These are phyloP conservation scores for Fusarium coicis DNA, from an alignment of 2,329 filamentous ascomycete genomes.

Conservation along the genomic window DNA sequence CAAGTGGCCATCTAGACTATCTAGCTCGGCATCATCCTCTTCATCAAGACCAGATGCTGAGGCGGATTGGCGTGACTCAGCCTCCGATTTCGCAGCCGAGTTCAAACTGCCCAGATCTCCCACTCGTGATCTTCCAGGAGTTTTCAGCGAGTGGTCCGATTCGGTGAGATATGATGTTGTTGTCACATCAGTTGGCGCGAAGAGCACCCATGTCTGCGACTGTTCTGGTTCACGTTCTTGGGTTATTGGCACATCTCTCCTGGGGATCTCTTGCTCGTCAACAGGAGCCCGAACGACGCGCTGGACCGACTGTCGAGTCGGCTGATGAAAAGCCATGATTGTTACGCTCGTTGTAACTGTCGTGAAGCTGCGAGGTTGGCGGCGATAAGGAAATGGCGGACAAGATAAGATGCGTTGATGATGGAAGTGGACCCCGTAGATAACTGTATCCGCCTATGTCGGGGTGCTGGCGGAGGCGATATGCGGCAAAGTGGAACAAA, in stretches of 20 bases:
- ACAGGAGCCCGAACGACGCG: constrained; percentile 57
- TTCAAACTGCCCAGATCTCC: constrained; percentile 86
- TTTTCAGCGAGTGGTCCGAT: constrained; percentile 71
- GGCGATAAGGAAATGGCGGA: constrained; percentile 38
- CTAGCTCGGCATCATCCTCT: constrained; percentile 82
- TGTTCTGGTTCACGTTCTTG: constrained; percentile 65
- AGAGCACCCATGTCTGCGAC: constrained; percentile 95
- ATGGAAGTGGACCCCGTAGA: constrained; percentile 40
- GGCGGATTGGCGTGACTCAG: constrained; percentile 54
- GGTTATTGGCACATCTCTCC: constrained; percentile 41
- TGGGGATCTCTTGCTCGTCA: constrained; percentile 51
- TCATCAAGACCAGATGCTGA: constrained; percentile 53
- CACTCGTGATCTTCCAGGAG: constrained; percentile 75
- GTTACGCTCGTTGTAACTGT: constrained; percentile 10
- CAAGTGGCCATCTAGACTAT: constrained; percentile 92
- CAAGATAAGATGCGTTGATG: constrained; percentile 43
- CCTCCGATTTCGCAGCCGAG: constrained; percentile 71
- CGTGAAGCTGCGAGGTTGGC: constrained; percentile 27
- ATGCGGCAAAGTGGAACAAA: constrained; percentile 21
- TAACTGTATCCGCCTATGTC: constrained; percentile 28
- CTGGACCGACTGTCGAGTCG: constrained; percentile 63
- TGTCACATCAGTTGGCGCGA: constrained; percentile 77
- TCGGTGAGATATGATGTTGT: constrained; percentile 77
- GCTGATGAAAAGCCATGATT: constrained; percentile 70
- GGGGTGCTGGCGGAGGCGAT: constrained; percentile 32